Base-by-base conservation (phyloP, 2,329 filamentous ascomycete species). In the Pezicula radicicola region DNA sequence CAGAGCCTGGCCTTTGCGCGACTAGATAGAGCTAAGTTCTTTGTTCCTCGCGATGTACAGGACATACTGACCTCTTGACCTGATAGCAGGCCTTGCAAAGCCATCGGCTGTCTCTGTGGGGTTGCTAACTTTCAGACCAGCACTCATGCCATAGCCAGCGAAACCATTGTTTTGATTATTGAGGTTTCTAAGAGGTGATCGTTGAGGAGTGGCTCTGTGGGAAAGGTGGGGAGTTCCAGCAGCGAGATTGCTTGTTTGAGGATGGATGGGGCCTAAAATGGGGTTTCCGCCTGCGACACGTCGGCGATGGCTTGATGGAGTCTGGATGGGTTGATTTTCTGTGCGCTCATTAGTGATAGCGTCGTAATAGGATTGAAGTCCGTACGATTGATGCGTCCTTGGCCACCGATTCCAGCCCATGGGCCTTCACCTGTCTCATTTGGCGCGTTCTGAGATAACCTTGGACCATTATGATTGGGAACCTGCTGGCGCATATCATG, bases 61-160 rank as follows among this genome's bases (percentile, higher is more conserved):
- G 28, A 30, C 28, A 30, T 30, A 48, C 48, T 50, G 47, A 62
- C 64, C 63, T 63, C 63, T 62, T 8, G 62, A 61, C 52, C 57
- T 56, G 6, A 56, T 47, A 18, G 35, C 33, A 30, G 62, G 57
- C 36, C 59, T 59, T n/a, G 41, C 30, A 27, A 53, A 48, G 10
- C 53, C 56, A 43, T 33, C 52, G 13, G 27, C 37, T 33, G 40
- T 16, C 37, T 51, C 37, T 27, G 50, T 40, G 45, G 62, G 58
- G 45, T 66, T 62, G 47, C 66, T 66, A 21, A 66, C 63, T 57
- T 67, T 68, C 16, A 68, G 50, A 42, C 66, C 65, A 39, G 66
- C 66, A 49, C 65, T 67, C 62, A 68, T 62, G 18, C 66, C 66
- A 51, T 68, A 68, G 7, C 64, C 64, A 35, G 59, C 53, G 33